phyloP scores from a whole-genome alignment of 140 eudicot genomes.

The Flaveria floridana region DNA sequence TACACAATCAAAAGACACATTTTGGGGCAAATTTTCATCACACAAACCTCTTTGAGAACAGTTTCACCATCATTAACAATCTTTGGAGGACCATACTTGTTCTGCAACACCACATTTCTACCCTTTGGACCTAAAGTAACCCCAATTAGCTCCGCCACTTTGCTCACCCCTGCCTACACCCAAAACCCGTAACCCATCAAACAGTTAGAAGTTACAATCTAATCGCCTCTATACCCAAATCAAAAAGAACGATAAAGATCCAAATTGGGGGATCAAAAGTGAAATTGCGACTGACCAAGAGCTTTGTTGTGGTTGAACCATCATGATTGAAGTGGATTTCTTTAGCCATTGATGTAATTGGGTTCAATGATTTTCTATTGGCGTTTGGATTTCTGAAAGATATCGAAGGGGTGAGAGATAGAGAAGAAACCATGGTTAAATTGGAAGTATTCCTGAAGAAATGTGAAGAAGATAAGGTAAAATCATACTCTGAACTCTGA shows the following conservation, averaged over 20 bases:
- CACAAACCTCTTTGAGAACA: constrained; percentile 58
- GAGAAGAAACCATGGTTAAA: constrained; percentile 40
- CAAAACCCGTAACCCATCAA: not conserved
- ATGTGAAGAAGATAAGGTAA: constrained; percentile 28
- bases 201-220: too few relatives aligned
- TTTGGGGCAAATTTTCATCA: not conserved
- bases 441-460: constrained; percentile 12
- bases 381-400: constrained; percentile 33
- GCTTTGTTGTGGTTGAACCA: constrained; percentile 75
- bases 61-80: constrained; percentile 96
- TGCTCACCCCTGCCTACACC: constrained; percentile 74
- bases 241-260: not conserved
- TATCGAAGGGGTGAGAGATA: constrained; percentile 38
- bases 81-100: constrained; percentile 93
- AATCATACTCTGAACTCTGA: not conserved
- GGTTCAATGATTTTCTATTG: constrained; percentile 29
- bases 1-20: too few relatives aligned
- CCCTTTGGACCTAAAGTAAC: constrained; percentile 96
- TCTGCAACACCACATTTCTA: constrained; percentile 87
- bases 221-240: not conserved
- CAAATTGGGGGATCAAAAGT: not conserved
- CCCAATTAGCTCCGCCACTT: constrained; percentile 82
- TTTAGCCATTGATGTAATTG: constrained; percentile 63
- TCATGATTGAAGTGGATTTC: constrained; percentile 72
- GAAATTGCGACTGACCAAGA: constrained; percentile 47